Conservation (phyloP, 2,329 filamentous ascomycete species). For the Thielaviopsis musarum region DNA sequence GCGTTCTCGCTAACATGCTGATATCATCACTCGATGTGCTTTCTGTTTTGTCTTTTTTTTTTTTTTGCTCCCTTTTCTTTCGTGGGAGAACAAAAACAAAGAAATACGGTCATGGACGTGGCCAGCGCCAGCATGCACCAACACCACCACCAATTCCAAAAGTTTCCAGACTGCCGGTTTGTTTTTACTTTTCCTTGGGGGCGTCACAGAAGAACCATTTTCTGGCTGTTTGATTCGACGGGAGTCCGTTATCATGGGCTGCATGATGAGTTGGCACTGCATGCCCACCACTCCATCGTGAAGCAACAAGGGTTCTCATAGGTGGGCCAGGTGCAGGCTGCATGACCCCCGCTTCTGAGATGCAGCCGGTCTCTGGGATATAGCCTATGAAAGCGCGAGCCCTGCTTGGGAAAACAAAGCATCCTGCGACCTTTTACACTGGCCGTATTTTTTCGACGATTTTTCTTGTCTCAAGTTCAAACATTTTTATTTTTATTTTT, state of each 20-base stretch:
- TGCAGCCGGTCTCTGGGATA: background rate
- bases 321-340: slow-evolving; percentile 4
- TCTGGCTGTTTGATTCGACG: background rate
- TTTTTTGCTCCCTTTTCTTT: background rate
- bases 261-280: slow-evolving; percentile 13
- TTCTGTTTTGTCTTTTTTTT: background rate
- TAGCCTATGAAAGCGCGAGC: slow-evolving; percentile 10
- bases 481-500: background rate
- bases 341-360: slow-evolving; percentile 8
- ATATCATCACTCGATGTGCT: background rate
- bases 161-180: background rate
- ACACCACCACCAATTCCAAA: background rate
- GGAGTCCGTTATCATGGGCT: slow-evolving; percentile 6
- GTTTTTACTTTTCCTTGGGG: background rate
- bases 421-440: slow-evolving; percentile 2
- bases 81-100: background rate
- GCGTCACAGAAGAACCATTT: background rate
- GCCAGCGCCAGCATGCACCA: background rate
- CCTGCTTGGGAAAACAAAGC: slow-evolving; percentile 5
- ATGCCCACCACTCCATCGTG: slow-evolving; percentile 11
- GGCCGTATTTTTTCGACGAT: background rate
- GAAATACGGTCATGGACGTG: background rate
- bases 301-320: slow-evolving; percentile 10
- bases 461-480: background rate
- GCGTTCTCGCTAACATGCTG: background rate